Base-by-base conservation (phyloP, 495 filamentous ascomycete species). In the Penicillium maclennaniae region DNA sequence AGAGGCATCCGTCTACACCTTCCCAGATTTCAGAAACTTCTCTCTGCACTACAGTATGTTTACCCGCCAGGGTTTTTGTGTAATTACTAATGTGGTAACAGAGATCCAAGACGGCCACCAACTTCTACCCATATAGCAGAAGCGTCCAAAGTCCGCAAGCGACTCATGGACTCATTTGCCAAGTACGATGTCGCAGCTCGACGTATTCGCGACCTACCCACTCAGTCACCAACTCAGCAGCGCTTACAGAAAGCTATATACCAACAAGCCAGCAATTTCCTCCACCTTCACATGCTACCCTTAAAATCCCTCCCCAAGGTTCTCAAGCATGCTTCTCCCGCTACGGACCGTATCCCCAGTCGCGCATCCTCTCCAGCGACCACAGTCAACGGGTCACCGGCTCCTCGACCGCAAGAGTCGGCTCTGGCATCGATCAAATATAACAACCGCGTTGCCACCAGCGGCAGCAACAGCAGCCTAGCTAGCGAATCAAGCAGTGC, bases 261-360 rank as follows among this genome's bases (percentile, higher is more conserved):
- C 56, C 83, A 88, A 54, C 83, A 91, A 58, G 88, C 89, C 4
- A 86, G 83, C 47, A 85, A 83, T 54, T 97, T 98, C 62, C 73
- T 98, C 1, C 90, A 93, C 59, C 75, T 92, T 25, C 89, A 98
- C 57, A 92, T 98, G 86, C 79, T 98, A 14, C 90, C 93, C 1
- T 73, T 98, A 14, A 95, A 96, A 69, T 83, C 84, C 8, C 76
- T 97, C 0, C 93, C 92, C 0, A 87, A 87, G 58, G 75, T 96
- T 43, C 74, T 97, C 27, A 91, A 87, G 49, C 87, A 88, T 49
- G 81, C 80, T 15, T 72, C 82, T 17, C 77, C 83, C 0, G 68
- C 75, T 45, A 73, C 69, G 34, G 58, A 62, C 12, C 52, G 51
- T 15, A 49, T 62, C 48, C 57, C 59, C 17, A 71, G 53, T 47